Base-by-base conservation (phyloP, 805 yeast genomes). In the Yamadazyma nakazawae region DNA sequence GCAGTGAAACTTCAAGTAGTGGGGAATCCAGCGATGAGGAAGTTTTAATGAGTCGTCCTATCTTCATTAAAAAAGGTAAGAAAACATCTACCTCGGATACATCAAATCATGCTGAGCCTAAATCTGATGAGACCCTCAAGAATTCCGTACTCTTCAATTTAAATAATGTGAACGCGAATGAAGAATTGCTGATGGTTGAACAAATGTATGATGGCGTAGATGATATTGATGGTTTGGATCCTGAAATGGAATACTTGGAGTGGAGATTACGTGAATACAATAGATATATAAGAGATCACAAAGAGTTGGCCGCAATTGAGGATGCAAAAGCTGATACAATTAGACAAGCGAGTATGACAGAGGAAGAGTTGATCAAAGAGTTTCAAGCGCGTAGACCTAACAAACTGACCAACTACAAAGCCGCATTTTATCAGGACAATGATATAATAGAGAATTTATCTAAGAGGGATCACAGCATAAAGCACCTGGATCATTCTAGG, bases 151-250 rank as follows among this genome's bases (percentile, higher is more conserved):
- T 44, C 17, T 34, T 32, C 10, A 37, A 38, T 38, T 19, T 42
- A 13, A 43, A 45, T 16, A 45, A 40, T n/a, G 28, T 40, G 31
- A 40, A 30, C 13, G 51, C 19, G 26, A 36, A 30, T 34, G 21
- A 28, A 13, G 14, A 34, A 12, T 16, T 11, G 13, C 18, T 24
- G 28, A 42, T 25, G 13, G 34, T 42, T 35, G 45, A 40, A 11
- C 54, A 46, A 12, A 47, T 48, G n/a, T 66, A 56, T 41, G 66
- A 62, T 44, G 72, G 70, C 1, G 56, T 64, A 1, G 66, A 63
- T 46, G 74, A 68, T 49, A 54, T 60, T 1, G 73, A 68, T 48
- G 66, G 64, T 42, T n/a, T 63, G 14, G 62, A 66, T 19, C 69
- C 69, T 2, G 66, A 63, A 45, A 41, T 26, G n/a, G 74, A 68